Base-by-base conservation (phyloP, 2,329 filamentous ascomycete genomes). In the Xylaria hypoxylon region DNA sequence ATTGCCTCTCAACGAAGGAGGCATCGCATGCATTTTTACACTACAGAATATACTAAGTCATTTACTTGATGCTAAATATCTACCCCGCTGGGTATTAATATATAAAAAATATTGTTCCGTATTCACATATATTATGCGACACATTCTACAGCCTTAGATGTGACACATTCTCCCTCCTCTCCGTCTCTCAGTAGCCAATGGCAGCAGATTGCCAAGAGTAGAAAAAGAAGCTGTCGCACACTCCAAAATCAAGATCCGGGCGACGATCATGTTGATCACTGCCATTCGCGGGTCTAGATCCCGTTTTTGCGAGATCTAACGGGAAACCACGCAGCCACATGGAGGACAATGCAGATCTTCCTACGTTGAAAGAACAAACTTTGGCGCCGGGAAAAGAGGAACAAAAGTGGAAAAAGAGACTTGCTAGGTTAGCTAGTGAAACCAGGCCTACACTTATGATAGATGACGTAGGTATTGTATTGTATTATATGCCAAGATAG, bases 181-280 rank as follows among this genome's bases (percentile, higher is more conserved):
- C 22, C 19, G 10, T 17, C 15, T 38, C 13, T 38, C 35, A 38
- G 7, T 28, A 28, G 24, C 45, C 17, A n/a, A 31, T 51, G 5
- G n/a, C 48, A 51, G 13, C 15, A n/a, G 28, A 2, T 45, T 22
- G 3, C 42, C n/a, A 45, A 45, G 42, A 19, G 22, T 1, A 15
- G 11, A 48, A 15, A 17, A 15, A 1, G 5, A 15, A 17, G 2
- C 45, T 15, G 24, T 48, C 3, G 44, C 19, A 28, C n/a, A 28
- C 47, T 50, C 17, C 31, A 50, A 50, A 61, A 56, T 59, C 17
- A 33, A 24, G 24, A 24, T 26, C 19, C 38, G 22, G 28, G 53
- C 42, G 68, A 61, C 65, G 68, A 69, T 68, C 68, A 38, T 22
- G 68, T 24, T 65, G 65, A 69, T 69, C 64, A 58, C 65, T 69